Evolutionary conservation across 106 monocot species (phyloP).

Genomic region (Dendrobium nobile): DNA sequence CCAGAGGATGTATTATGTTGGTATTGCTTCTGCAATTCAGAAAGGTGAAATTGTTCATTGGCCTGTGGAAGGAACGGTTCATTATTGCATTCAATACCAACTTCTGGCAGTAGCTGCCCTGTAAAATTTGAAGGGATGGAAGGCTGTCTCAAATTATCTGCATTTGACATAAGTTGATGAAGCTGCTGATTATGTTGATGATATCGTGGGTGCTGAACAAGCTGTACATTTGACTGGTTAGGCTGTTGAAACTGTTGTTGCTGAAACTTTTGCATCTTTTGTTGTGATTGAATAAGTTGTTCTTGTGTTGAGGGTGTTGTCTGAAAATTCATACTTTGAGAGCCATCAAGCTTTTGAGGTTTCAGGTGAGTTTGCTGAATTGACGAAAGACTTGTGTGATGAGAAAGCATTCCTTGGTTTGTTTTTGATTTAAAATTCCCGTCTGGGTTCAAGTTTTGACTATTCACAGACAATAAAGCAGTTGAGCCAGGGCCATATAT

Average conservation of each 20-base stretch:
- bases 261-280: slow-evolving; percentile 41
- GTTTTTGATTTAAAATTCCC: slow-evolving; percentile 47
- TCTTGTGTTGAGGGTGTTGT: slow-evolving; percentile 32
- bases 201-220: slow-evolving; percentile 29
- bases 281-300: slow-evolving; percentile 39
- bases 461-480: slow-evolving; percentile 32
- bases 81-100: slow-evolving; percentile 32
- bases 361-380: slow-evolving; percentile 36
- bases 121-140: slow-evolving; percentile 29
- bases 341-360: slow-evolving; percentile 45
- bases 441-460: slow-evolving; percentile 40
- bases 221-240: slow-evolving; percentile 35
- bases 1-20: slow-evolving; percentile 30
- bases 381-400: slow-evolving; percentile 43
- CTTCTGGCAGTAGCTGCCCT: slow-evolving; percentile 37
- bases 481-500: slow-evolving; percentile 44
- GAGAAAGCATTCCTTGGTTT: slow-evolving; percentile 18
- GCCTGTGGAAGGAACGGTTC: slow-evolving; percentile 33
- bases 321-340: slow-evolving; percentile 69
- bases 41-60: slow-evolving; percentile 37
- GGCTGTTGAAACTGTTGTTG: slow-evolving; percentile 45
- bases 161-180: slow-evolving; percentile 34
- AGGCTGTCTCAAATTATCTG: slow-evolving; percentile 30
- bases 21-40: slow-evolving; percentile 42
- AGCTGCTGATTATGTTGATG: slow-evolving; percentile 32